Base-by-base conservation (phyloP, 1,284 basidiomycete genomes). In the Volvariella volvacea region DNA sequence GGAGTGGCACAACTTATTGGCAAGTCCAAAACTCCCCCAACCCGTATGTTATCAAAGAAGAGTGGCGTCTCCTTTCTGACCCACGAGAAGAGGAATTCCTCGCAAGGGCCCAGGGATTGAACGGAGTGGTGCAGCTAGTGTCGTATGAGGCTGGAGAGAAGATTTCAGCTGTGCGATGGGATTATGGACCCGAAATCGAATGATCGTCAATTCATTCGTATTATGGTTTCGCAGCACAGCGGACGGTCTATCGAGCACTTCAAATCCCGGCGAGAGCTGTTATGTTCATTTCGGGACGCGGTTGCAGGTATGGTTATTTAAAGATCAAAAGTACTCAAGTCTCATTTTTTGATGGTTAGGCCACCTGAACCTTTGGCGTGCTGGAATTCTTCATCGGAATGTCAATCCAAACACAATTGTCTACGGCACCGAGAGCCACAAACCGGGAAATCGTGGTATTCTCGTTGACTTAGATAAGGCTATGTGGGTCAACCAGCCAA, bases 1-100 rank as follows among this genome's bases (percentile, higher is more conserved):
- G 54, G 4, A 47, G 52, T 17, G 52, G 51, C 4, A 52, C 50
- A 22, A 40, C 41, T 10, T 52, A 49, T 43, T 52, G 49, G 52
- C 30, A 25, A 4, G 47, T 43, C 1, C 22, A 7, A n/a, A 43
- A 48, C 33, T 3, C 22, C 3, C 43, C 38, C 30, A 21, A 40
- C 8, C 9, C 41, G n/a, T 43, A 22, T 16, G 15, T 54, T 14
- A 44, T 51, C 25, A 55, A 54, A 37, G 54, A 55, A 19, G 49
- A 47, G 2, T 52, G 47, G 51, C 40, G 45, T 3, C 22, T 42
- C 12, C 38, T 31, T 3, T 15, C 6, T 15, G 39, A 47, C 8
- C 20, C 28, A 14, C 16, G 22, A 14, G 51, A 54, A 22, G 31
- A 39, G 1, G 39, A 39, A 2, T 44, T 48, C 16, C 41, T 55